Conservation (phyloP, 73 alveolate genomes). For the Paramecium sexaurelia region DNA sequence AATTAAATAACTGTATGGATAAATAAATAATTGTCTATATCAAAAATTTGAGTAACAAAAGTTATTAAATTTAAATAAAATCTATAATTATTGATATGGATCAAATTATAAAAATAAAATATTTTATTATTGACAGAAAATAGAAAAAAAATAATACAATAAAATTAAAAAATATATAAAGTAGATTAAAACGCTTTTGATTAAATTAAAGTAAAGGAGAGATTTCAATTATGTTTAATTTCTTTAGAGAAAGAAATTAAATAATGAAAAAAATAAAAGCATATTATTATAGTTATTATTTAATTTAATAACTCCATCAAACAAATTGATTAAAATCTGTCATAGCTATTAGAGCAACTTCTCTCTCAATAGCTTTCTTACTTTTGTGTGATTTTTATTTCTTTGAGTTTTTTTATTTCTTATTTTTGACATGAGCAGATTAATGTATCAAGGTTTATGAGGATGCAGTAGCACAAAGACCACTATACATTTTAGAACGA, state of each 20-base stretch:
- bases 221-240: too few species aligned
- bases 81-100: too few species aligned
- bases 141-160: too few species aligned
- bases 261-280: neutral
- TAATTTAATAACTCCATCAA: neutral
- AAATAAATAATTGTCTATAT: too few species aligned
- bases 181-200: too few species aligned
- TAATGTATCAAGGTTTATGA: neutral
- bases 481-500: conserved; percentile 23
- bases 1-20: too few species aligned
- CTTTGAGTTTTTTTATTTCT: neutral
- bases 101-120: too few species aligned
- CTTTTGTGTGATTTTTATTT: neutral
- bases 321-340: neutral
- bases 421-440: neutral
- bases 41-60: too few species aligned
- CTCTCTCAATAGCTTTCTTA: neutral
- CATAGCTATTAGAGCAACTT: neutral
- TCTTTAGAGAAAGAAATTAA: neutral
- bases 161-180: too few species aligned
- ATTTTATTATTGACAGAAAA: too few species aligned
- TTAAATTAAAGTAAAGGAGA: too few species aligned
- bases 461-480: conserved; percentile 26
- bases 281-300: neutral
- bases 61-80: too few species aligned